A percentile compares a stretch with the other conserved stretches of the same genome.
Conservation (phyloP, 2,329 filamentous ascomycete genomes). For the Leptographium wingfieldii region DNA sequence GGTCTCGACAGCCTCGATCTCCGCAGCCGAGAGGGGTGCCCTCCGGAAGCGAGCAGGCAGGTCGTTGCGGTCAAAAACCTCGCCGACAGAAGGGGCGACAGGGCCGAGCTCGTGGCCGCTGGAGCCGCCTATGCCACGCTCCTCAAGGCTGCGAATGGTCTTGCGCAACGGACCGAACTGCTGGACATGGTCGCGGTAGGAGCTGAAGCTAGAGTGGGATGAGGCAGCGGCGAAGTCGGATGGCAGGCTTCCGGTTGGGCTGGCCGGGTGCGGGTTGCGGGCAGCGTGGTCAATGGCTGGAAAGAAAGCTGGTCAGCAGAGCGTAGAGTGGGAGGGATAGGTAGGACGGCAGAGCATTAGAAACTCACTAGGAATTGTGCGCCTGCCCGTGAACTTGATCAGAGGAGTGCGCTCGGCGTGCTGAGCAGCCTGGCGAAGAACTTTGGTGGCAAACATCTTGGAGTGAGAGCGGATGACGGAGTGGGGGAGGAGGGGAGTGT, state of each 20-base stretch:
- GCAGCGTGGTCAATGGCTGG: conserved; percentile 51
- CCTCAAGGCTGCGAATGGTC: conserved; percentile 28
- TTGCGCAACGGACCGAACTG: conserved; percentile 64
- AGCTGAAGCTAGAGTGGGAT: conserved; percentile 53
- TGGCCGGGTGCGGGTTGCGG: conserved; percentile 60
- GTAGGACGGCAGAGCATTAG: background rate
- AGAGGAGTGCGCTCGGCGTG: conserved; percentile 47
- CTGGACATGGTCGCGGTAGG: conserved; percentile 65
- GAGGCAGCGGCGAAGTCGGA: conserved; percentile 30
- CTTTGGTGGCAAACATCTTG: conserved; percentile 42
- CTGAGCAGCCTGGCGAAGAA: conserved; percentile 45
- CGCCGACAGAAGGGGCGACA: conserved; percentile 55
- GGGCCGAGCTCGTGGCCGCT: conserved; percentile 61
- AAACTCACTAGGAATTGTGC: conserved; percentile 42
- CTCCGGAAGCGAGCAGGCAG: conserved; percentile 75
- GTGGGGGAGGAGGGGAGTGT: background rate
- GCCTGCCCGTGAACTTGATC: conserved; percentile 50
- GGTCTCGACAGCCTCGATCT: conserved; percentile 94
- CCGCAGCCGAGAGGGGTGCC: conserved; percentile 57
- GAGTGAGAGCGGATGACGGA: background rate
- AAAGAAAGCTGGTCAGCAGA: background rate
- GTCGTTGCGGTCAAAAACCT: conserved; percentile 81
- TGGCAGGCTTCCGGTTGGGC: conserved; percentile 53
- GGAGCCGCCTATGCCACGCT: conserved; percentile 41
- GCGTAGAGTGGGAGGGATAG: background rate